Percentiles rank a stretch among this genome's conserved stretches.
These are phyloP conservation scores for Pseudevernia furfuracea DNA, from an alignment of 495 filamentous ascomycete genomes.

Conservation along the genomic window DNA sequence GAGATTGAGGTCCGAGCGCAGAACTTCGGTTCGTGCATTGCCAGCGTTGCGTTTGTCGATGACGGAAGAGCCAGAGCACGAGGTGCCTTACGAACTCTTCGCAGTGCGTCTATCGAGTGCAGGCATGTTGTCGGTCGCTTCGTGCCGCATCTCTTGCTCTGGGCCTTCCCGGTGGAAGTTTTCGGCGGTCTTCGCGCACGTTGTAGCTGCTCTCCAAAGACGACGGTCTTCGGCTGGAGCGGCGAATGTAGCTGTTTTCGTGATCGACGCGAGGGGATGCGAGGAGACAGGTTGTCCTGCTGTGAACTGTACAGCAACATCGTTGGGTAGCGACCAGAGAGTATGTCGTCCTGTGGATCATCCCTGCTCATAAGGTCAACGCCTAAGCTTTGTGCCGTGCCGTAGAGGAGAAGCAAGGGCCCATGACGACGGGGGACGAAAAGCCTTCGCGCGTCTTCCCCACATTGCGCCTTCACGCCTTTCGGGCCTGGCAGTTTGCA, in stretches of 20 bases:
- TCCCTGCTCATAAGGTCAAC: too few species aligned
- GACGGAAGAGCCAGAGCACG: conserved; percentile 45
- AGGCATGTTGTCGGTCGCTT: conserved; percentile 20
- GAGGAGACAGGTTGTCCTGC: background rate
- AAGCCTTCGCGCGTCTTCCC: background rate
- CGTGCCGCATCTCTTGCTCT: background rate
- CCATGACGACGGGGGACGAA: background rate
- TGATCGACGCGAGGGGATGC: background rate
- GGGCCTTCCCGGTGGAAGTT: background rate
- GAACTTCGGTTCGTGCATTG: conserved; percentile 41
- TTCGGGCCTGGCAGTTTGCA: background rate
- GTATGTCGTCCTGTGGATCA: background rate
- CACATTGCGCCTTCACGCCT: background rate
- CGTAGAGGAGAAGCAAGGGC: background rate
- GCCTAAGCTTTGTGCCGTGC: too few species aligned
- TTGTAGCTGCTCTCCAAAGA: background rate
- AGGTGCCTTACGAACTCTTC: conserved; percentile 25
- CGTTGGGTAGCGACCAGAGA: background rate
- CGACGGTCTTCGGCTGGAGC: background rate
- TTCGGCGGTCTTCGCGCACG: conserved; percentile 4
- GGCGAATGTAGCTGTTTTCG: background rate
- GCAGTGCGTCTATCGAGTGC: conserved; percentile 30
- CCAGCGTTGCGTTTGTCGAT: conserved; percentile 49
- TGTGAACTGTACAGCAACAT: background rate
- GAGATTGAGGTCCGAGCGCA: conserved; percentile 37